Base-by-base conservation (phyloP, 495 filamentous ascomycete species). In the Patellaria atrata region DNA sequence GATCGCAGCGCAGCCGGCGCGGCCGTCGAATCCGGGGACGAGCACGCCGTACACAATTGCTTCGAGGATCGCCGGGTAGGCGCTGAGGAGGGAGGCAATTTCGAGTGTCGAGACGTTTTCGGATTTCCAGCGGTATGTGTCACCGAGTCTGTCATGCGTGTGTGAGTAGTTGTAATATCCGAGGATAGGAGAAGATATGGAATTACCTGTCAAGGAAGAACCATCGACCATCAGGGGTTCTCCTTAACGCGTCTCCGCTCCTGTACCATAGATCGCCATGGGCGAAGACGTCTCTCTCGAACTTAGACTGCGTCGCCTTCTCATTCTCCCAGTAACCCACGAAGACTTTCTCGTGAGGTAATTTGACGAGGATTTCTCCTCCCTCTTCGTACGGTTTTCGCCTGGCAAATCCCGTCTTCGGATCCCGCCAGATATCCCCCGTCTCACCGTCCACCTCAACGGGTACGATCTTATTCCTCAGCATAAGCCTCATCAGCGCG, bases 31-130 rank as follows among this genome's bases (percentile, higher is more conserved):
- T 1, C 47, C 61, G 4, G 81, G 80, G 0, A 87, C 57, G 22
- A 59, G 51, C 1, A 87, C 79, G 8, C 80, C 80, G 50, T 85
- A 87, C 3, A 85, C 79, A 37, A 79, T 85, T 12, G 81, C 79
- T 48, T 87, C 81, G 14, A 67, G 48, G 6, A 87, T 55, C 8
- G 73, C 72, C 0, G 76, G 73, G 51, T 64, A 79, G 27, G 61
- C 50, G 19, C 79, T 77, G 1, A 87, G 54, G 1, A 70, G 64
- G 45, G 79, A 71, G 5, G 73, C 64, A 0, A 87, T 80, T 53
- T 87, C 80, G 19, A 76, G 74, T 0, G 81, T 86, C 15, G 71
- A 75, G 33, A 87, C 79, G 47, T 87, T 87, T 56, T 85, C 81
- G 37, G 70, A 71, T 54, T 86, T 87, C 80, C 80, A 87, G 3